These are phyloP conservation scores for Fusarium sp. DNA, from an alignment of 2,329 filamentous ascomycete species.

Conservation along the genomic window DNA sequence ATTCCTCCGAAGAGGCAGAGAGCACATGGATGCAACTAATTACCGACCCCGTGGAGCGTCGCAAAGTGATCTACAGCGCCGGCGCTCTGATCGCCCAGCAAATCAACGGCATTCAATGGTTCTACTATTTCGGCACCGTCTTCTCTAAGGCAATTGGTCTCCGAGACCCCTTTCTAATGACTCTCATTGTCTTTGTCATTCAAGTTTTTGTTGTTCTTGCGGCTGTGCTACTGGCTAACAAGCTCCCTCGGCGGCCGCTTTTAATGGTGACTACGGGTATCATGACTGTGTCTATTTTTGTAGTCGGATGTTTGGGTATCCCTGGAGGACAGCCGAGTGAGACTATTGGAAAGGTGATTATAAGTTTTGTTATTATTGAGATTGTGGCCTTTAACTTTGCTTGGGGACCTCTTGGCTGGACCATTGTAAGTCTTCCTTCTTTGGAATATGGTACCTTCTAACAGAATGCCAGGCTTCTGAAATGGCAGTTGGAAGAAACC, in stretches of 20 bases:
- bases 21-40: slow-evolving; percentile 55
- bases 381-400: slow-evolving; percentile 59
- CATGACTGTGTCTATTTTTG: slow-evolving; percentile 55
- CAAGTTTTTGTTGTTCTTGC: slow-evolving; percentile 55
- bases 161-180: slow-evolving; percentile 55
- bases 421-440: slow-evolving; percentile 44
- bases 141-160: slow-evolving; percentile 57
- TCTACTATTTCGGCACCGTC: slow-evolving; percentile 57
- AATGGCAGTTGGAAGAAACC: slow-evolving; percentile 60
- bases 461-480: slow-evolving; percentile 51
- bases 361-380: slow-evolving; percentile 56
- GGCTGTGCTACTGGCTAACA: slow-evolving; percentile 55
- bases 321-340: slow-evolving; percentile 43
- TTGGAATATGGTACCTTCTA: neutral
- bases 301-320: slow-evolving; percentile 56
- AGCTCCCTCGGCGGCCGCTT: slow-evolving; percentile 52
- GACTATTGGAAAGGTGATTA: slow-evolving; percentile 53
- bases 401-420: slow-evolving; percentile 54
- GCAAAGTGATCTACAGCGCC: slow-evolving; percentile 58
- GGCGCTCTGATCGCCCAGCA: slow-evolving; percentile 60
- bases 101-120: slow-evolving; percentile 61
- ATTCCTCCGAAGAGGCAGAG: slow-evolving; percentile 43
- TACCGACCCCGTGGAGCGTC: slow-evolving; percentile 57
- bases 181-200: slow-evolving; percentile 55
- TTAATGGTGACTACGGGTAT: slow-evolving; percentile 53